Conservation (phyloP, 139 green algal genomes). For the Bryopsis sp. region DNA sequence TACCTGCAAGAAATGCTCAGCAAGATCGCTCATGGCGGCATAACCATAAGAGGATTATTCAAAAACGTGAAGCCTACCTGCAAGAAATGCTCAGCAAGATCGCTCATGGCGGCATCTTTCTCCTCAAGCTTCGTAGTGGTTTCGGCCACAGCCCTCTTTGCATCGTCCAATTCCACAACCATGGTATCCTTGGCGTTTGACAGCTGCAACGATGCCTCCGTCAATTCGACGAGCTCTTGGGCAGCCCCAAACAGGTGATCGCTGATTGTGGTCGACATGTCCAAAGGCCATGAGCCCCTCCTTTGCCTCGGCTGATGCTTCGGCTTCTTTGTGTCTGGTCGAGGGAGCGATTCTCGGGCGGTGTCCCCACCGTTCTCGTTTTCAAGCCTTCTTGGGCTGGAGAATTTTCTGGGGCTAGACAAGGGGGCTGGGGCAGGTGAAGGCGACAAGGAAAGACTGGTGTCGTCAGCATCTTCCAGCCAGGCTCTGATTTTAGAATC, state of each 20-base stretch:
- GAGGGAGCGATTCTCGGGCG: not conserved
- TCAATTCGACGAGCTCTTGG: constrained; percentile 14
- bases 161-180: not conserved
- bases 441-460: not conserved
- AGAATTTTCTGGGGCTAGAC: too few species aligned
- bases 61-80: not conserved
- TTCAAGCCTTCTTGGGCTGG: not conserved
- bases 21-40: constrained; percentile 11
- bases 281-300: not conserved
- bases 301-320: not conserved
- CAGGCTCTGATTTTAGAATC: not conserved
- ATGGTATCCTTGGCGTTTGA: not conserved
- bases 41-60: too few species aligned
- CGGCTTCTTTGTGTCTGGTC: not conserved
- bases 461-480: not conserved
- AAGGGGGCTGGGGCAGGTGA: too few species aligned
- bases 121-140: constrained; percentile 1
- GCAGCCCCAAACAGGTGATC: constrained; percentile 6
- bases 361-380: not conserved
- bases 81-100: constrained; percentile 17
- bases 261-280: constrained; percentile 2
- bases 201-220: not conserved
- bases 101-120: constrained; percentile 1
- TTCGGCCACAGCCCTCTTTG: not conserved
- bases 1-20: constrained; percentile 17